Evolutionary conservation across 2,329 filamentous ascomycete species (phyloP).

Genomic region (Aspergillus novoparasiticus): DNA sequence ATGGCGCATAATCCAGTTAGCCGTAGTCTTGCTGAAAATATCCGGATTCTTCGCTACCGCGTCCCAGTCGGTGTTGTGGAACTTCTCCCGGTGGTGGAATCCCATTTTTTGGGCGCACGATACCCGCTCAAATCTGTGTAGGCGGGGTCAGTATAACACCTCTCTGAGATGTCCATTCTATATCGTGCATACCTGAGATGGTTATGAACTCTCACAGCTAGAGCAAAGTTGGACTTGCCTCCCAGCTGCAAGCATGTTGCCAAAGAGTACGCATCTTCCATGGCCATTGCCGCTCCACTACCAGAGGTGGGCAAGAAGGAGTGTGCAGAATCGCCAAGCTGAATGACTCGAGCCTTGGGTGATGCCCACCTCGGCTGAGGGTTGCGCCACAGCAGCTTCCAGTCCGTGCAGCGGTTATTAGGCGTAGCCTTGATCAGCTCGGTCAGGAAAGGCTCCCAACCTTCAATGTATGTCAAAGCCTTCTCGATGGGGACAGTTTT

Average conservation of each 20-base stretch:
- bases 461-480: not conserved
- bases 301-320: slow-evolving; percentile 5
- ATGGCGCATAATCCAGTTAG: slow-evolving; percentile 14
- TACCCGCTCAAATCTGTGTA: slow-evolving; percentile 37
- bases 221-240: slow-evolving; percentile 39
- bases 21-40: slow-evolving; percentile 4
- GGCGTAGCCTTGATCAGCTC: not conserved
- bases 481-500: not conserved
- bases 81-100: slow-evolving; percentile 43
- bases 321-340: slow-evolving; percentile 9
- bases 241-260: slow-evolving; percentile 39
- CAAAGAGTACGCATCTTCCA: slow-evolving; percentile 11
- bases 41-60: slow-evolving; percentile 11
- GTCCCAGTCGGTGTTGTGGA: slow-evolving; percentile 13
- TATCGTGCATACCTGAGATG: slow-evolving; percentile 33
- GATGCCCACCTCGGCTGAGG: not conserved
- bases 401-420: not conserved
- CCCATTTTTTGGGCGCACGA: slow-evolving; percentile 53
- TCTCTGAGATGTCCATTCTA: rapidly evolving
- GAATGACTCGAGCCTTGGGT: slow-evolving; percentile 4
- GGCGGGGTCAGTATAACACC: not conserved
- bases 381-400: not conserved
- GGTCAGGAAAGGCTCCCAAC: not conserved
- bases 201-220: slow-evolving; percentile 20
- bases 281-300: slow-evolving; percentile 7